These are phyloP conservation scores for Coniosporium apollinis DNA, from an alignment of 495 filamentous ascomycete genomes.

Conservation along the genomic window DNA sequence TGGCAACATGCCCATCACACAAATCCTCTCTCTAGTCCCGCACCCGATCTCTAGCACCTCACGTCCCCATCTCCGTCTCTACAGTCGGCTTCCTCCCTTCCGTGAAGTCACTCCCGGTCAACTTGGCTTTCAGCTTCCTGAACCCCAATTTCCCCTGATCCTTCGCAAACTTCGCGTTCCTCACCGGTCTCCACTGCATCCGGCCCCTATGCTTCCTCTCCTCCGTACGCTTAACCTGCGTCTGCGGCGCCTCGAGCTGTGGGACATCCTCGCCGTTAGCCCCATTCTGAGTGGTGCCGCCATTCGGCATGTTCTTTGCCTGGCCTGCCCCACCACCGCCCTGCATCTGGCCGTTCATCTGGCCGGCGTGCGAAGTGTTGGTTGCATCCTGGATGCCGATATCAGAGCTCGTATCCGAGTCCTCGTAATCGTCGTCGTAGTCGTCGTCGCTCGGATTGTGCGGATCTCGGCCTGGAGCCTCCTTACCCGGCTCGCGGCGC, in stretches of 20 bases:
- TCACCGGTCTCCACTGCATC: conserved; percentile 64
- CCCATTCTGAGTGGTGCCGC: no score
- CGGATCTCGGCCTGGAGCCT: conserved; percentile 43
- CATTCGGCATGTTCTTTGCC: background rate
- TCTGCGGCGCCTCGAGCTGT: conserved; percentile 17
- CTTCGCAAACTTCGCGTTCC: conserved; percentile 54
- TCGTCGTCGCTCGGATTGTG: conserved; percentile 29
- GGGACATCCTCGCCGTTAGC: conserved; percentile 1
- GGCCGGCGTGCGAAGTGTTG: conserved; percentile 14
- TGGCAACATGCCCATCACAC: no score
- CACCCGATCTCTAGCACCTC: no score
- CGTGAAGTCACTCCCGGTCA: conserved; percentile 31
- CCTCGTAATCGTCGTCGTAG: conserved; percentile 26
- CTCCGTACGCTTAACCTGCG: conserved; percentile 40
- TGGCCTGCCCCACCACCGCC: background rate
- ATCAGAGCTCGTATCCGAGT: conserved; percentile 24
- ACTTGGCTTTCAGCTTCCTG: conserved; percentile 33
- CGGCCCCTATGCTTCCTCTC: conserved; percentile 53
- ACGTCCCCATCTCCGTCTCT: no score
- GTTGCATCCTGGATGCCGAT: conserved; percentile 31
- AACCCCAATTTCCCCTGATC: conserved; percentile 48
- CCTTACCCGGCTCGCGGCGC: conserved; percentile 35
- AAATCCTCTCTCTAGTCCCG: no score
- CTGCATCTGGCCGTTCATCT: conserved; percentile 8
- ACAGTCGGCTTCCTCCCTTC: conserved; percentile 51